These are phyloP conservation scores for Tuber microsphaerosporum DNA, from an alignment of 495 filamentous ascomycete genomes.

Conservation along the genomic window DNA sequence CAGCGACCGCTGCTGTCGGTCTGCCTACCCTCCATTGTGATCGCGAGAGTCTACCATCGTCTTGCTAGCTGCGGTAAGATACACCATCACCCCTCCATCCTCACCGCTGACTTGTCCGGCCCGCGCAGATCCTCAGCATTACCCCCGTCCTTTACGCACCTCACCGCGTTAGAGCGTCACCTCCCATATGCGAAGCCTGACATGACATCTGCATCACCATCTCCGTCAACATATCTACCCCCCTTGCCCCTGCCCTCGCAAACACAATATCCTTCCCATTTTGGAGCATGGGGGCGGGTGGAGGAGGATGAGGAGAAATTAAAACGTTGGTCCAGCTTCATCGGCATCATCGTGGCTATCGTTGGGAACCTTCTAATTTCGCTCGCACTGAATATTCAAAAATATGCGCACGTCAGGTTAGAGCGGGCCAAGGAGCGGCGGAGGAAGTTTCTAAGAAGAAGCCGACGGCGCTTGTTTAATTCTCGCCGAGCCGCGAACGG, in stretches of 20 bases:
- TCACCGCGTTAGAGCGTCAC: not conserved
- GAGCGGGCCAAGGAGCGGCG: slow-evolving; percentile 51
- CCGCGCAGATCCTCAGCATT: slow-evolving; percentile 14
- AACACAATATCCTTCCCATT: not conserved
- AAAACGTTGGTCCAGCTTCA: slow-evolving; percentile 80
- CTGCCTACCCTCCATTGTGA: not conserved
- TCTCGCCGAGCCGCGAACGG: not conserved
- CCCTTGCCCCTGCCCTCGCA: not conserved
- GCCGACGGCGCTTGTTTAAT: slow-evolving; percentile 13
- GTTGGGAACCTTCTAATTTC: slow-evolving; percentile 87
- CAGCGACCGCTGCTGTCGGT: not conserved
- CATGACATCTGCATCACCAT: slow-evolving; percentile 4
- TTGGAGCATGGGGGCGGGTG: not conserved
- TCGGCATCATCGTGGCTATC: slow-evolving; percentile 89
- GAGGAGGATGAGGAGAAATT: slow-evolving; percentile 47
- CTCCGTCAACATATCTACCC: slow-evolving; percentile 6
- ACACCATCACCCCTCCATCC: not conserved
- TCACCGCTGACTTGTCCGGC: not conserved
- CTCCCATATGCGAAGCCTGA: not conserved
- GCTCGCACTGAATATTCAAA: slow-evolving; percentile 89
- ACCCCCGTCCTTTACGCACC: slow-evolving; percentile 14
- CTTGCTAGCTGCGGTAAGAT: not conserved
- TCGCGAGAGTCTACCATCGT: not conserved
- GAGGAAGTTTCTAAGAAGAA: slow-evolving; percentile 29
- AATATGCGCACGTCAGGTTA: slow-evolving; percentile 85